Base-by-base conservation (phyloP, 1,139 yeast species). In the Schwanniomyces etchellsii region DNA sequence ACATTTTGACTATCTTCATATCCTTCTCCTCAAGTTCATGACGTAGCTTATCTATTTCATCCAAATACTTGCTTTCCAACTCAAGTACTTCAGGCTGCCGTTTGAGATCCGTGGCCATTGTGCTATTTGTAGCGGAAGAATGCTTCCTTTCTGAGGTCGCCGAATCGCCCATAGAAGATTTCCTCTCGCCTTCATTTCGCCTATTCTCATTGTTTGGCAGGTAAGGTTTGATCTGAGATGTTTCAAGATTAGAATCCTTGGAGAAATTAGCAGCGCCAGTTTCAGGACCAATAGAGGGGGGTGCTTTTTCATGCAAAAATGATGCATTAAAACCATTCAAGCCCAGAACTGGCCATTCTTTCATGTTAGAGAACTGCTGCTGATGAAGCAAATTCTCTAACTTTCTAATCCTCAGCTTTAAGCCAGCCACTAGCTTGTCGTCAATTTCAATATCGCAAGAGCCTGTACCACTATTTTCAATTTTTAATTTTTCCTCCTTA, bases 361-460 rank as follows among this genome's bases (percentile, higher is more conserved):
- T 62, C 17, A 76, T 59, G 36, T 75, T 72, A 30, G 71, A 70
- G 45, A 70, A 76, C 38, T 73, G 81, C 28, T 74, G 77, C 42
- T 80, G 85, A 47, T 81, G 88, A 10, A 82, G 52, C 20, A 81
- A 52, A 35, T 70, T 75, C 43, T 82, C 93, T 29, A 81, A 58
- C 42, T 77, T 81, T 40, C 65, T 70, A 15, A 81, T 77, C 33
- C 88, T 55, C 13, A 64, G 52, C 44, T 76, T 74, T 37, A 80
- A 72, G 0, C 82, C 83, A 39, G 64, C 66, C 3, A 77, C 57
- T 9, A 72, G 41, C 26, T 64, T 58, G 26, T 59, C 47, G 37
- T 65, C 68, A 32, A 44, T 41, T 22, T 55, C 60, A 7, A 36
- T 34, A 3, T 52, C 58, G 9, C 31, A 38, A 6, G 16, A 7